Conservation (phyloP, 306 rosid genomes). For the Lablab purpureus region DNA sequence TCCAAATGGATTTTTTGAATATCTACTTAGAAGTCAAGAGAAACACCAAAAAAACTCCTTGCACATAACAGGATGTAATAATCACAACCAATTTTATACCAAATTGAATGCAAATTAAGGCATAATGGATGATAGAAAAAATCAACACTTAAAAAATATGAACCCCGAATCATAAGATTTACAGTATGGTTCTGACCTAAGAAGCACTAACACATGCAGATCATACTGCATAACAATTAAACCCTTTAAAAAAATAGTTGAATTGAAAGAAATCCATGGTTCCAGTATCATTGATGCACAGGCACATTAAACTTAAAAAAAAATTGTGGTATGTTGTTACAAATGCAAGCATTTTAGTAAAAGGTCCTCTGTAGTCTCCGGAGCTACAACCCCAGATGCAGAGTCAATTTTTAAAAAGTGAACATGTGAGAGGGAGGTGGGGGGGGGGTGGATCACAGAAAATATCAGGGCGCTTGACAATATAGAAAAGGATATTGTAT, state of each 20-base stretch:
- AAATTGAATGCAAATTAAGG: conserved; percentile 16
- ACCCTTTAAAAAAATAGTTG: not conserved
- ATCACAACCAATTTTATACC: conserved; percentile 23
- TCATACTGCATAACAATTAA: conserved; percentile 17
- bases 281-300: not conserved
- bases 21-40: conserved; percentile 75
- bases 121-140: conserved; percentile 22
- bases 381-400: not conserved
- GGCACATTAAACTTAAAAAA: conserved; percentile 11
- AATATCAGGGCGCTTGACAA: conserved; percentile 31
- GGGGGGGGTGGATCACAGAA: no score
- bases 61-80: conserved; percentile 28
- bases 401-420: conserved; percentile 1
- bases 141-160: conserved; percentile 9
- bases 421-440: not conserved
- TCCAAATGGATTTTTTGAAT: conserved; percentile 96
- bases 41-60: conserved; percentile 44
- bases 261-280: not conserved
- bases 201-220: conserved; percentile 11
- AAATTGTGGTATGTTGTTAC: not conserved
- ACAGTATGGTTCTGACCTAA: not conserved
- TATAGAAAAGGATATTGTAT: conserved; percentile 91
- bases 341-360: conserved; percentile 31
- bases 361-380: not conserved
- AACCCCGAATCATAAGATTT: not conserved